These are phyloP conservation scores for Fusarium beomiforme DNA, from an alignment of 2,329 filamentous ascomycete species.

Conservation along the genomic window DNA sequence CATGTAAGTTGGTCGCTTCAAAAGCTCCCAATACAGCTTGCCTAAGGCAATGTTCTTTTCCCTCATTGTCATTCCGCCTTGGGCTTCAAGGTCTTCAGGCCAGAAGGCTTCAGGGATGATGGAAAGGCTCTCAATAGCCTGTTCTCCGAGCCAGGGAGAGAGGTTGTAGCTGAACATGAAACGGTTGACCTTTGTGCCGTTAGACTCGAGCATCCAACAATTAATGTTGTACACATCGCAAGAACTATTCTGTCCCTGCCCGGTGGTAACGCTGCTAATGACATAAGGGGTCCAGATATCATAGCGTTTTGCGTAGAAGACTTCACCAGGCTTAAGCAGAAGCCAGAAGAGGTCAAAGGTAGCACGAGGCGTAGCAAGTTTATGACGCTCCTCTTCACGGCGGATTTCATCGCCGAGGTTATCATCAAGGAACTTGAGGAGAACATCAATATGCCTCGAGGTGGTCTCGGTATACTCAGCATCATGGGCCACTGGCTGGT, in stretches of 20 bases:
- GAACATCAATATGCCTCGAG: conserved; percentile 55
- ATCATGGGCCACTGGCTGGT: conserved; percentile 54
- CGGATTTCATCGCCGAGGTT: conserved; percentile 50
- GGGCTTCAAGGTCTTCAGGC: conserved; percentile 48
- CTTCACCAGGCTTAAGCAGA: conserved; percentile 56
- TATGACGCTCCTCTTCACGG: conserved; percentile 54
- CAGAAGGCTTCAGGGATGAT: conserved; percentile 57
- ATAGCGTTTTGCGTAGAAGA: conserved; percentile 55
- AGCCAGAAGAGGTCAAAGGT: conserved; percentile 60
- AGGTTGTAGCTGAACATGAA: conserved; percentile 51
- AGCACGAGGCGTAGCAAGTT: conserved; percentile 50
- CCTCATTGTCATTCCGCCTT: conserved; percentile 46
- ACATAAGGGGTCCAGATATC: conserved; percentile 55
- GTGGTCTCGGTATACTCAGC: conserved; percentile 54
- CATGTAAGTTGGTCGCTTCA: conserved; percentile 57
- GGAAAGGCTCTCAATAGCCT: conserved; percentile 53
- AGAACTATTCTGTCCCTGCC: conserved; percentile 8
- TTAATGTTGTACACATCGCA: conserved; percentile 45
- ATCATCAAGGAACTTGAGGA: conserved; percentile 56
- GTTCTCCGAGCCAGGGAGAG: conserved; percentile 55
- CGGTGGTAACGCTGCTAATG: conserved; percentile 48
- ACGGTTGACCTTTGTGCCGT: conserved; percentile 48
- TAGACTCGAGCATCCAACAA: conserved; percentile 56
- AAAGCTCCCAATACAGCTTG: conserved; percentile 58
- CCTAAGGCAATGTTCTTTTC: conserved; percentile 54